Evolutionary conservation across 225 moss, liverwort and hornwort species (phyloP).

Genomic region (Climacium dendroides): DNA sequence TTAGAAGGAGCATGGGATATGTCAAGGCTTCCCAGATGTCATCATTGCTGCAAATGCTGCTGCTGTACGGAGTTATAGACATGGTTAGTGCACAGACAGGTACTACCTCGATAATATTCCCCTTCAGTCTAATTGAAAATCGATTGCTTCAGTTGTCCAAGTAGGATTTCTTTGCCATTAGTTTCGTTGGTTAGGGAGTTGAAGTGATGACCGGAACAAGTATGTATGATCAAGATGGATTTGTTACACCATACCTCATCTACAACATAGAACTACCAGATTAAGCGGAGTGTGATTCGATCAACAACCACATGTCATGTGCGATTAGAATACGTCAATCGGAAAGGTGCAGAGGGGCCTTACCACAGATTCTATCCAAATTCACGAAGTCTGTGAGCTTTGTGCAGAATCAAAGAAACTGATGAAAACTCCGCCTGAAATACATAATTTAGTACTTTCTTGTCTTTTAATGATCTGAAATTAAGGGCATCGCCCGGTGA

Average conservation of each 20-base stretch:
- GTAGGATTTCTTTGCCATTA: not conserved
- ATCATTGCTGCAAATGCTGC: conserved; percentile 3
- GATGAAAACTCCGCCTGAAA: not conserved
- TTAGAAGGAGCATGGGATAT: conserved; percentile 11
- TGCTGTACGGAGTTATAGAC: not conserved
- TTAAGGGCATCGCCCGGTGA: not conserved
- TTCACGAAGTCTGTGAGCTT: not conserved
- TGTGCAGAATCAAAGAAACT: not conserved
- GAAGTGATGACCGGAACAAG: not conserved
- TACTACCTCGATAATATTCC: not conserved
- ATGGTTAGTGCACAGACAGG: conserved; percentile 21
- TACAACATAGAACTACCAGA: not conserved
- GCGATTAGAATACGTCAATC: not conserved
- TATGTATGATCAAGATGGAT: not conserved
- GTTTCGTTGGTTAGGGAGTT: not conserved
- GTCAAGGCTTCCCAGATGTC: not conserved
- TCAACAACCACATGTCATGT: not conserved
- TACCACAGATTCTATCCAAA: not conserved
- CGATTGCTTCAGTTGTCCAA: not conserved
- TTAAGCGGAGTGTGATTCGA: not conserved
- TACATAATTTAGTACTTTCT: not conserved
- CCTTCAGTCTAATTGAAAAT: not conserved
- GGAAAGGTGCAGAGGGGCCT: not conserved
- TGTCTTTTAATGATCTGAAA: not conserved
- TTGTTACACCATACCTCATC: not conserved